These are phyloP conservation scores for Paramecium pentaurelia DNA, from an alignment of 73 alveolate genomes.

Conservation along the genomic window DNA sequence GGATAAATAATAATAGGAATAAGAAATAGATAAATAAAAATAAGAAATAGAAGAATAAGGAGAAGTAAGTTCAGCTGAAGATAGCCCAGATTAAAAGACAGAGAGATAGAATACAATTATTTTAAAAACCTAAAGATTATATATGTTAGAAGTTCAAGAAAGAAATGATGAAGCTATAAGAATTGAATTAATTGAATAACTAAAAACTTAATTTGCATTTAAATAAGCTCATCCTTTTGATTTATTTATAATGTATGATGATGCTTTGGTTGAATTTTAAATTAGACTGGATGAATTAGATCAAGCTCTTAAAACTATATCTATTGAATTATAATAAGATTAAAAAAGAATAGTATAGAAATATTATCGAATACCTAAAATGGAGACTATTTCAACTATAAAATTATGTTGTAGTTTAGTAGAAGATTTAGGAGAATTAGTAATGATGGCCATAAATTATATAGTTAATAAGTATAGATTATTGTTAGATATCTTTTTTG, in stretches of 20 bases:
- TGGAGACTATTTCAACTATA: not conserved
- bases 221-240: slow-evolving; percentile 26
- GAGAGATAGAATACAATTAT: not conserved
- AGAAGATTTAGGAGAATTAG: slow-evolving; percentile 4
- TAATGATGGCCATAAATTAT: not conserved
- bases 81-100: not conserved
- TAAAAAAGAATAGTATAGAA: not conserved
- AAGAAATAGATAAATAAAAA: not conserved
- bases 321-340: not conserved
- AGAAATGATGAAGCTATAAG: not conserved
- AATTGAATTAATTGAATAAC: not conserved
- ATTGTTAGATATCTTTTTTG: not conserved
- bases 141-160: not conserved
- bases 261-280: not conserved
- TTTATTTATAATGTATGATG: not conserved
- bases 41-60: not conserved
- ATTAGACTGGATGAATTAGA: not conserved
- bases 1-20: not conserved
- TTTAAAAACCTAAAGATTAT: not conserved
- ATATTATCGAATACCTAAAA: not conserved
- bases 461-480: slow-evolving; percentile 11
- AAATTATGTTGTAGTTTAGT: not conserved
- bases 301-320: not conserved
- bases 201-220: slow-evolving; percentile 6
- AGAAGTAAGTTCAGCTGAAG: not conserved